Evolutionary conservation across 176 grass and related monocot genomes (phyloP), one percentile per base, ranked within the genome.

Genomic region (Oryza punctata): DNA sequence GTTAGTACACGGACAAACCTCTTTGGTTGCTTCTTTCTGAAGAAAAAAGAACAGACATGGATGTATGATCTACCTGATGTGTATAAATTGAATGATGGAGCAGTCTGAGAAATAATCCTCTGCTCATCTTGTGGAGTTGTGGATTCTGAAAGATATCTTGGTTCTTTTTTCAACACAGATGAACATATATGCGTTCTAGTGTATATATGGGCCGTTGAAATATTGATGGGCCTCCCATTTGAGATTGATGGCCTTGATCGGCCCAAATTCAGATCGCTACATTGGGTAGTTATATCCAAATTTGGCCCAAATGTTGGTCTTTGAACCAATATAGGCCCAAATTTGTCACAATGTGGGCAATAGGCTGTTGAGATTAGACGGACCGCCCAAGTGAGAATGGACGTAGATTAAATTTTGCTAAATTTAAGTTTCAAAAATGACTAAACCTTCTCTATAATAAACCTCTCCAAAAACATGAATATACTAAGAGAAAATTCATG

Each of bases 1-100:
- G 44, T 2, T 61, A 61, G 8, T 7, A 59, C 44, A 19, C 23
- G 5, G 12, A 43, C 16, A 77, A 30, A 78, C 23, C 32, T 18
- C 72, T 80, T 41, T 86, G 25, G 66, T 29, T 80, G 18, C 66
- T 29, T 80, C 25, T 80, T 67, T 81, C 43, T 78, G 57, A 10
- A 45, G 12, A 24, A 44, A 5, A 57, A 57, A 25, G 33, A 59
- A 69, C 18, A 11, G 3, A 85, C 45, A 64, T 37, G 13, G 19
- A 46, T 68, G 35, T 11, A 21, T 26, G 0, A 44, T 59, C 4
- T 27, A 10, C 65, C 24, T 75, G 19, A 54, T 67, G 5, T 44
- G 18, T 26, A 27, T 45, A 3, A 33, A 81, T 33, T 45, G 19
- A 45, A 69, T 24, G 73, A 67, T n/a, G 59, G 15, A 43, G 6